Percentiles rank a stretch among this genome's conserved stretches.
phyloP scores from a whole-genome alignment of 306 rosid species.

The Acmispon strigosus region DNA sequence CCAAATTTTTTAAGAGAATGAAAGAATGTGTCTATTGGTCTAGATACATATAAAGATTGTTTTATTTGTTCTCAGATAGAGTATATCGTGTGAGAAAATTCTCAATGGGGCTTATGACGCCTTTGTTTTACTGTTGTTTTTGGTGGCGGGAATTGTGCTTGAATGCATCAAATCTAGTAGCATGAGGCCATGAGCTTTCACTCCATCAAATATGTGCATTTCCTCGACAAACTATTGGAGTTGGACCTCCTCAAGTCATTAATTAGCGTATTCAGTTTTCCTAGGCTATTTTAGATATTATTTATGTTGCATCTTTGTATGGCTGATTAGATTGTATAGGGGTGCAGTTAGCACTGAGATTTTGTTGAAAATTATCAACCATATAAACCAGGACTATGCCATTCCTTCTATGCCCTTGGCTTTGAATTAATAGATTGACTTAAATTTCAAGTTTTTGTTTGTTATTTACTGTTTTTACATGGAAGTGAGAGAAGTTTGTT shows the following conservation, averaged over 20 bases:
- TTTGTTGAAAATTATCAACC: neutral
- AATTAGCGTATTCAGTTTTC: neutral
- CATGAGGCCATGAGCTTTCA: neutral
- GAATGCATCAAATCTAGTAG: neutral
- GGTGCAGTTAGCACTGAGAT: neutral
- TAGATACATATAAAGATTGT: neutral
- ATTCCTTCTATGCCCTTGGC: neutral
- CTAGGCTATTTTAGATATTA: neutral
- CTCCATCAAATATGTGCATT: neutral
- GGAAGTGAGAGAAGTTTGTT: neutral
- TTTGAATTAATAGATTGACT: neutral
- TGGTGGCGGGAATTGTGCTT: neutral
- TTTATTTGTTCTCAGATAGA: neutral
- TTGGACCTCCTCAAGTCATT: neutral
- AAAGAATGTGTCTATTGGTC: neutral
- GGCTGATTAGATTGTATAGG: no score
- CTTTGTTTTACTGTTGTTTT: neutral
- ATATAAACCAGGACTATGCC: neutral
- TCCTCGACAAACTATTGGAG: neutral
- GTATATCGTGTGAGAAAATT: neutral
- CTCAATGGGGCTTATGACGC: neutral
- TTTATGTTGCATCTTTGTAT: no score
- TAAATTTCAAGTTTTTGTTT: neutral
- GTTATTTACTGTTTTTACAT: neutral
- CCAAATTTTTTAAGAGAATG: neutral